phyloP scores from a whole-genome alignment of 805 yeast species.

The Candida xiaguanensis region DNA sequence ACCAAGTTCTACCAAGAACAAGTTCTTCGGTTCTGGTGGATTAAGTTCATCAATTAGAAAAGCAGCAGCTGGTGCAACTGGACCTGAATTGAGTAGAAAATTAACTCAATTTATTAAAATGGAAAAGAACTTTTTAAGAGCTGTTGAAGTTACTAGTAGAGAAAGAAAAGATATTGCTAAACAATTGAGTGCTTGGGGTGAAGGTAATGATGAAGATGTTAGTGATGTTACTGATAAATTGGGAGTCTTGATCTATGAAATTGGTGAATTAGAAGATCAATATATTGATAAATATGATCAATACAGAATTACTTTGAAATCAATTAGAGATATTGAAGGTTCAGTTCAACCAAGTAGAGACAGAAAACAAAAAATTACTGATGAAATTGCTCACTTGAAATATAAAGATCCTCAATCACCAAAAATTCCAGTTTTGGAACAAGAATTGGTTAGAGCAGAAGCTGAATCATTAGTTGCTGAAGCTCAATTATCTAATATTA shows the following conservation, averaged over 20 bases:
- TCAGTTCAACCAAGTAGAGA: constrained; percentile 88
- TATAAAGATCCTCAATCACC: constrained; percentile 84
- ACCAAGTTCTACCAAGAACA: constrained; percentile 81
- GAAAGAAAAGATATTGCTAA: constrained; percentile 81
- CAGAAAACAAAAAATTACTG: constrained; percentile 80
- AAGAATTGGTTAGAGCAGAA: constrained; percentile 87
- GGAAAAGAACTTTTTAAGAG: constrained; percentile 78
- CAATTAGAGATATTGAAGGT: constrained; percentile 79
- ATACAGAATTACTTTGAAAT: constrained; percentile 77
- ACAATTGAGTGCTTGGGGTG: constrained; percentile 84
- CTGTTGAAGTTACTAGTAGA: constrained; percentile 70
- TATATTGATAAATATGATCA: constrained; percentile 84
- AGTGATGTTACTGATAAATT: constrained; percentile 83
- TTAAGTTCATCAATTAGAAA: constrained; percentile 60
- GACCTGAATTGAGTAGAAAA: constrained; percentile 77
- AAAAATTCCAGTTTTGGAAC: constrained; percentile 78
- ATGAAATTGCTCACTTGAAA: constrained; percentile 77
- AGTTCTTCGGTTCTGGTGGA: constrained; percentile 85
- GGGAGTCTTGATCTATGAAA: constrained; percentile 77
- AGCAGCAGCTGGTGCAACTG: constrained; percentile 72
- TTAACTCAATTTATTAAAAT: constrained; percentile 71
- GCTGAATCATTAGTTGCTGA: constrained; percentile 90
- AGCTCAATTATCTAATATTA: constrained; percentile 84
- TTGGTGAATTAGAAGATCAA: constrained; percentile 84
- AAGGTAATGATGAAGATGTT: constrained; percentile 80